Evolutionary conservation across 441 rosid genomes (phyloP).

Genomic region (Gossypium schwendimanii): DNA sequence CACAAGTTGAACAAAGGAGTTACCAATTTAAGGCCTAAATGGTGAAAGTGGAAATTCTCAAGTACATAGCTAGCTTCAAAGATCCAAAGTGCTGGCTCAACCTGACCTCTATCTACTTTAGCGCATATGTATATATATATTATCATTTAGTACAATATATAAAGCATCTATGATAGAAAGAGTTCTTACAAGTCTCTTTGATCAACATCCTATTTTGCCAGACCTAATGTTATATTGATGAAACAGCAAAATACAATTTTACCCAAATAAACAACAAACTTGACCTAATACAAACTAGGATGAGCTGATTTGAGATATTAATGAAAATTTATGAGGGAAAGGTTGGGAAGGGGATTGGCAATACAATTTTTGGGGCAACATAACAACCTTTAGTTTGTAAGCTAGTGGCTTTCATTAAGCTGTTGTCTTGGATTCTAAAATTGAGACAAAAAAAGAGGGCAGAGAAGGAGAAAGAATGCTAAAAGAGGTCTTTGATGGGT

Average conservation of each 20-base stretch:
- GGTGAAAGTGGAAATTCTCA: not conserved
- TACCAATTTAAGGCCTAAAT: not conserved
- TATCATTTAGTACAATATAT: not conserved
- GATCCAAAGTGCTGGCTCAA: not conserved
- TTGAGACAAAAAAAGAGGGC: not conserved
- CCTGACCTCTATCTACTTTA: not conserved
- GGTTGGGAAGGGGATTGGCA: not conserved
- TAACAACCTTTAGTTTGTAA: not conserved
- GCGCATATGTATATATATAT: not conserved
- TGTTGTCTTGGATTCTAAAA: not conserved
- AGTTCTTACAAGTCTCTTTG: constrained; percentile 8
- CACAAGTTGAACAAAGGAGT: not conserved
- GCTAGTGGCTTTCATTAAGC: not conserved
- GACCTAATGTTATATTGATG: not conserved
- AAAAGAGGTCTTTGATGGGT: not conserved
- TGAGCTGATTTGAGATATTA: not conserved
- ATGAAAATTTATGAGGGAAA: not conserved
- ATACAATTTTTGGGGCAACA: not conserved
- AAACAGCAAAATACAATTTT: not conserved
- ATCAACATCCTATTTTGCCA: not conserved
- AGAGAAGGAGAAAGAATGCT: not conserved
- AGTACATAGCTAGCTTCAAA: not conserved
- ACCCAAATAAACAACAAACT: not conserved
- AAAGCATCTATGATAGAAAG: not conserved
- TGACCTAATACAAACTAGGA: not conserved